Evolutionary conservation across 108 stramenopile genomes (phyloP), one percentile per base, ranked within the genome.

Genomic region (Heterococcus sp.): DNA sequence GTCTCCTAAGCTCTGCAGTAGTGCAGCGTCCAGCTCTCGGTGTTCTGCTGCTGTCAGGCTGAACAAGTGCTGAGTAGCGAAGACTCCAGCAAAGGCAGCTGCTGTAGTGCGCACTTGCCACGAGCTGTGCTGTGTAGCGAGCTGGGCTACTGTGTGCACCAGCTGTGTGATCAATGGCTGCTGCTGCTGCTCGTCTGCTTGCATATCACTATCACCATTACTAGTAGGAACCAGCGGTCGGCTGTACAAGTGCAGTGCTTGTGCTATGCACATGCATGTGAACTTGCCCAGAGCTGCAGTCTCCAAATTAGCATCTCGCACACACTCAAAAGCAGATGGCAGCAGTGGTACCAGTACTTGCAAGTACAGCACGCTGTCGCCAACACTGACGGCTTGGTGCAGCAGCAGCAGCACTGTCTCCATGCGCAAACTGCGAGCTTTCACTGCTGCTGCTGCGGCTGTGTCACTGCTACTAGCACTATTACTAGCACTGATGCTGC

Each of bases 341-440:
- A 74, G 66, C 73, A 82, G 81, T 34, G 81, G 46, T 35, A 65
- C 73, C 27, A 82, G 66, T 35, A 82, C 14, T 29, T 68, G 68
- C 30, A 76, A 69, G 37, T 76, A 69, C 29, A 40, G 27, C 1
- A 37, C 68, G 37, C 70, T 68, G 26, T 76, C 76, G 34, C 76
- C 76, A 46, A 69, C 76, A n/a, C 32, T 35, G 11, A 38, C 35
- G 14, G 37, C 64, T 3, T 71, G 70, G 38, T 76, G 38, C 32
- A 76, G 76, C 76, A 68, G 70, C 68, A 69, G 76, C 32, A 76
- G 37, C 0, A 76, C 76, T 4, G 68, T 76, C 37, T 76, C 76
- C 68, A 68, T 76, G 68, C 68, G 66, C 27, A 68, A 46, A 31
- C 72, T 74, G 35, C 68, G 29, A 21, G 37, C 39, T 34, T 76